Conservation (phyloP, 2,329 filamentous ascomycete species). For the Verruconis gallopava region DNA sequence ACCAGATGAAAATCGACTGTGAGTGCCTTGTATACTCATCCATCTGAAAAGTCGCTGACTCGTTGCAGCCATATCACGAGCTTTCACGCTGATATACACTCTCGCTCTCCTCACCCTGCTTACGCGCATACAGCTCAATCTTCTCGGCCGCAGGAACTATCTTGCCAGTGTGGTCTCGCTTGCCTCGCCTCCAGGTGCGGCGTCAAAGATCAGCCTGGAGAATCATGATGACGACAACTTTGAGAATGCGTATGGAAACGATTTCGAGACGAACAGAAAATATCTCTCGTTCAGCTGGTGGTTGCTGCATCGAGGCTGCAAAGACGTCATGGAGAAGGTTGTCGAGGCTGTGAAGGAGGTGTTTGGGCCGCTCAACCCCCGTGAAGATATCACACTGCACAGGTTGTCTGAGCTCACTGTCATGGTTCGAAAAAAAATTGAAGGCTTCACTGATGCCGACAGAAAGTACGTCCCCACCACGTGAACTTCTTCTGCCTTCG, state of each 20-base stretch:
- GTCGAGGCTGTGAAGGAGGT: conserved; percentile 76
- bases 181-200: conserved; percentile 50
- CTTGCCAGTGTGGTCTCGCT: conserved; percentile 89
- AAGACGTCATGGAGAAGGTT: conserved; percentile 67
- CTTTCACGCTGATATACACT: conserved; percentile 86
- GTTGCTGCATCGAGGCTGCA: conserved; percentile 84
- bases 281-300: conserved; percentile 98
- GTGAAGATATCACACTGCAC: conserved; percentile 75
- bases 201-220: conserved; percentile 70
- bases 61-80: conserved; percentile 66
- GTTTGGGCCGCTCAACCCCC: conserved; percentile 77
- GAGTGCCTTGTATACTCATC: conserved; percentile 24
- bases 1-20: conserved; percentile 94
- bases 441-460: conserved; percentile 57
- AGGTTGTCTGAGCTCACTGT: conserved; percentile 68
- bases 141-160: conserved; percentile 89
- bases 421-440: conserved; percentile 72
- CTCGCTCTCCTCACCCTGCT: conserved; percentile 80
- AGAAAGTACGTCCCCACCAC: conserved; percentile 40
- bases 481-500: no score
- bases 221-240: conserved; percentile 85
- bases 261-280: conserved; percentile 90
- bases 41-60: conserved; percentile 13
- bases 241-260: conserved; percentile 74
- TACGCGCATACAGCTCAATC: conserved; percentile 89